phyloP scores from a whole-genome alignment of 1,284 basidiomycete species.

The Phenoliferia sp. region DNA sequence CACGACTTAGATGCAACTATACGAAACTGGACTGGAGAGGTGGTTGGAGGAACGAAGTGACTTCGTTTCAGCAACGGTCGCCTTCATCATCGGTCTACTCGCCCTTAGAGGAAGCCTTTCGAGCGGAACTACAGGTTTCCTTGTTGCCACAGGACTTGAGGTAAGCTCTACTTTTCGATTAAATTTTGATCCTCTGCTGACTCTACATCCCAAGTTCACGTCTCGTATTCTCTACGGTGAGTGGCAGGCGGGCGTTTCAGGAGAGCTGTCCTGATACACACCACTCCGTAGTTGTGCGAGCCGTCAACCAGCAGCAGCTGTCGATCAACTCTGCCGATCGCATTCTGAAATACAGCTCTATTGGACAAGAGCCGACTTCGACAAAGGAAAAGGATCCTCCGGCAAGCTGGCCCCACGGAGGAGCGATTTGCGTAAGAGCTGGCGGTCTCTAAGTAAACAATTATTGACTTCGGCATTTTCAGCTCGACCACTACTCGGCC shows the following conservation, averaged over 20 bases:
- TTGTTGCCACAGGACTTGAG: constrained; percentile 25
- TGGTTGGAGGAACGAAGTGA: constrained; percentile 29
- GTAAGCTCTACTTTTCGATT: not conserved
- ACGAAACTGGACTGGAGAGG: constrained; percentile 22
- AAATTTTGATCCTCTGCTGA: not conserved
- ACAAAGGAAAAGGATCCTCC: constrained; percentile 65
- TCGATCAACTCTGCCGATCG: constrained; percentile 59
- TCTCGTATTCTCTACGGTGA: constrained; percentile 28
- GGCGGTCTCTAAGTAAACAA: constrained; percentile 44
- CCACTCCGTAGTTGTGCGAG: constrained; percentile 30
- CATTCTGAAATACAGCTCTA: constrained; percentile 81
- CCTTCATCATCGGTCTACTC: constrained; percentile 41
- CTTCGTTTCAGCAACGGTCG: constrained; percentile 23
- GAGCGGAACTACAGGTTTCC: constrained; percentile 34
- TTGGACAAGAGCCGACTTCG: constrained; percentile 42
- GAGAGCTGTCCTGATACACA: no score
- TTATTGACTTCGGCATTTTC: not conserved
- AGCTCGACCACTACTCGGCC: constrained; percentile 59
- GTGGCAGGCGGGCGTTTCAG: no score
- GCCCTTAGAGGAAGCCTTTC: constrained; percentile 28
- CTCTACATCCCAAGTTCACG: constrained; percentile 13
- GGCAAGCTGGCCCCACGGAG: constrained; percentile 48
- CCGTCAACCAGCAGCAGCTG: constrained; percentile 29
- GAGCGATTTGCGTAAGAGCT: constrained; percentile 19
- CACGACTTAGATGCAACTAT: constrained; percentile 14